Base-by-base conservation (phyloP, 2,329 filamentous ascomycete genomes). In the Phialophora expanda region DNA sequence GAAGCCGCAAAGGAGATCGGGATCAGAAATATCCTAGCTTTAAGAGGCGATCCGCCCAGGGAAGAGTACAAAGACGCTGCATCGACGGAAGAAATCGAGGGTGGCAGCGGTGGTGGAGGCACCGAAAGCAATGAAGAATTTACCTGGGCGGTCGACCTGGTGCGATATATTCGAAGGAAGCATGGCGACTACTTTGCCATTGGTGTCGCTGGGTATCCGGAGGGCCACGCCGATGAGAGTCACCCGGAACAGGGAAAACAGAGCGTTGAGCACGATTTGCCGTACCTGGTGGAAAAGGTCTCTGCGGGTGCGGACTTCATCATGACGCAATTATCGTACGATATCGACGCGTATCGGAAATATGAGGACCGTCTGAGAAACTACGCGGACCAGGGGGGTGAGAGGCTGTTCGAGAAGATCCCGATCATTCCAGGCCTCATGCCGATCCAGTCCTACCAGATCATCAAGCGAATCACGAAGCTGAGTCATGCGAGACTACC, bases 271-370 rank as follows among this genome's bases (percentile, higher is more conserved):
- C 80, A 82, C 61, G 95, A 99, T 78, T 80, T 99, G 66, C 91
- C 93, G 0, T 96, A 90, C 74, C 83, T 99, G 61, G 87, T 96
- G 11, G 93, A 97, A 71, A 99, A 99, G 84, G 90, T 90, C 0
- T 84, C 89, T 72, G 95, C 95, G 3, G 95, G 95, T 0, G 95
- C 93, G 58, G 93, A 98, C 79, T 99, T 99, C 75, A 90, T 99
- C 78, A 97, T 99, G 92, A 98, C 95, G 0, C 95, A 99, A 78
- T 84, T 99, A 8, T 98, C 97, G 79, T 99, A 97, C 78, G 93
- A 98, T 75, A 85, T 93, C 26, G 84, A 90, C 3, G 91, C 91
- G 20, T 99, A 96, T 76, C 85, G 89, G 62, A 82, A 82, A 38
- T 98, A 96, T 74, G 94, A 98, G 80, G 85, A 82, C 70, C 86